Base-by-base conservation (phyloP, 2,329 filamentous ascomycete species). In the Lasiodiplodia theobromae region DNA sequence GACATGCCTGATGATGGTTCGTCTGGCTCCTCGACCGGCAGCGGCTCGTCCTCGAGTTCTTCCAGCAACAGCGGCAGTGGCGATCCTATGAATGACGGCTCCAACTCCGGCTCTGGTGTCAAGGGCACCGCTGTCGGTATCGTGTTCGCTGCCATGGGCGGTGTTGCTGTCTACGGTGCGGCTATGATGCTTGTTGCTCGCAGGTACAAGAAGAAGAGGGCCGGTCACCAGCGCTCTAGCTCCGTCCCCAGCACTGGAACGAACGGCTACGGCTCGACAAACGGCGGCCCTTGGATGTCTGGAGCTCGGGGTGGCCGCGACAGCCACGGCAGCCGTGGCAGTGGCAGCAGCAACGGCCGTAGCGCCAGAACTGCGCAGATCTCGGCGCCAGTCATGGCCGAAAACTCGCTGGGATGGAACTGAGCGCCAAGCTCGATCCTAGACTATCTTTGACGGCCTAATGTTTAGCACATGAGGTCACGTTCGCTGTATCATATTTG, bases 351-450 rank as follows among this genome's bases (percentile, higher is more conserved):
- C 72, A 87, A 89, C 69, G 86, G 85, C 72, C 86, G 86, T 62
- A 90, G 86, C 72, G 85, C 88, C 67, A 83, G 90, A 71, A 90
- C 89, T 67, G 86, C 89, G 75, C 88, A 91, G 80, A 97, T 97
- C 78, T 96, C 92, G 70, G 92, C 93, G 40, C 94, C 94, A 3
- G 92, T 97, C 71, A 94, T 94, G 80, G 91, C 94, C 3, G 94
- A 96, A 84, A 97, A 97, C 86, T 97, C 93, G 64, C 87, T 97
- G 72, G 94, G 94, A 75, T 97, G 94, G 94, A 97, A 96, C 84
- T 97, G 86, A 89, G 65, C 47, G 38, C 52, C 54, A 21, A 49
- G 37, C 23, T 56, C 44, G 56, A 62, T 31, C 37, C 28, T 34
- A 37, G 38, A 31, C 25, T 16, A 49, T 57, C 51, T 47, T 56